A percentile compares a stretch with the other conserved stretches of the same genome.
These are phyloP conservation scores for Diaporthe humulicola DNA, from an alignment of 2,329 filamentous ascomycete genomes.

Conservation along the genomic window DNA sequence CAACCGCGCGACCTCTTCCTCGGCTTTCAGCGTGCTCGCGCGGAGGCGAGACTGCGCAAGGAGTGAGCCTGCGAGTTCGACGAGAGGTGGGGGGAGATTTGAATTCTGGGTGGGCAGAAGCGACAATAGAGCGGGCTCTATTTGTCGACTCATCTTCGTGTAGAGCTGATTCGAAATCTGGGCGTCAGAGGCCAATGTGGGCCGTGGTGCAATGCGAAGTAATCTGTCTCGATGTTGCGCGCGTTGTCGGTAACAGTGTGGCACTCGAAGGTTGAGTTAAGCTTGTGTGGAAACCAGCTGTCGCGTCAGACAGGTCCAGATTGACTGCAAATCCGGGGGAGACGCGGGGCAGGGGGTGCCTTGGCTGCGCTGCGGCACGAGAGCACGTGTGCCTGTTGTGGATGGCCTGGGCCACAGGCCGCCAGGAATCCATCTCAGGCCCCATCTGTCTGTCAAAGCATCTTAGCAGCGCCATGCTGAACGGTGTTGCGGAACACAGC, in stretches of 20 bases:
- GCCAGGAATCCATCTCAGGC: too few species aligned
- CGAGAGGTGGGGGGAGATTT: conserved; percentile 75
- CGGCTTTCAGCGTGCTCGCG: conserved; percentile 82
- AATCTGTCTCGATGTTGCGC: background rate
- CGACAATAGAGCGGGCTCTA: conserved; percentile 80
- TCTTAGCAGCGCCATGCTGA: too few species aligned
- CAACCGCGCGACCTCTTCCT: conserved; percentile 87
- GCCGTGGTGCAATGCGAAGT: background rate
- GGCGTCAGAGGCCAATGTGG: background rate
- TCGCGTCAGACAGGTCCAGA: background rate
- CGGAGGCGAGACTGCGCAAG: conserved; percentile 85
- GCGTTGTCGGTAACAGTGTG: background rate
- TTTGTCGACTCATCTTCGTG: conserved; percentile 75
- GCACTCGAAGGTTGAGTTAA: background rate
- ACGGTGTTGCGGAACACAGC: too few species aligned
- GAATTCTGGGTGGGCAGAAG: conserved; percentile 80
- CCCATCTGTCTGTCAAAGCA: too few species aligned
- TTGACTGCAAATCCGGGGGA: conserved; percentile 27
- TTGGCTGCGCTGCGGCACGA: conserved; percentile 19
- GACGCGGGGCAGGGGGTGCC: conserved; percentile 33
- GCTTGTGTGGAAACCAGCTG: background rate
- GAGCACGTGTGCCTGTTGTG: conserved; percentile 31
- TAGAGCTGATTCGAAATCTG: background rate
- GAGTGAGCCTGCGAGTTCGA: conserved; percentile 79
- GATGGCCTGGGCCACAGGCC: too few species aligned